phyloP scores from a whole-genome alignment of 2,329 filamentous ascomycete genomes.

The Aspergillus quadrilineatus region DNA sequence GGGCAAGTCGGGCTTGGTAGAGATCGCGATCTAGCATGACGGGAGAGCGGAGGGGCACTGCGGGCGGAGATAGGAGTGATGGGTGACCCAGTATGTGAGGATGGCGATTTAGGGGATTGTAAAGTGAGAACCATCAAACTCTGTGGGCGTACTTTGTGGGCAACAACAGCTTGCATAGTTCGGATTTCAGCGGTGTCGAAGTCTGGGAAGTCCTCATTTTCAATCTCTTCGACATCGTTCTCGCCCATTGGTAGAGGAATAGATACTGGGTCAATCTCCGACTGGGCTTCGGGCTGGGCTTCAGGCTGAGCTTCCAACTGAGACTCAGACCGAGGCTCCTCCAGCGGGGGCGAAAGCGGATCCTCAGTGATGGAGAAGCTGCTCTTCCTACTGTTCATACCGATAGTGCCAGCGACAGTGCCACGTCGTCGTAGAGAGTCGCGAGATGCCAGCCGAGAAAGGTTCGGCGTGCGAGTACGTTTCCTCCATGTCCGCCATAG shows the following conservation, averaged over 20 bases:
- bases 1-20: slow-evolving; percentile 45
- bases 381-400: slow-evolving; percentile 37
- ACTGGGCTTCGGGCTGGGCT: slow-evolving; percentile 17
- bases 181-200: slow-evolving; percentile 56
- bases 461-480: slow-evolving; percentile 46
- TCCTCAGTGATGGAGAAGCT: slow-evolving; percentile 40
- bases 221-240: slow-evolving; percentile 65
- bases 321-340: slow-evolving; percentile 18
- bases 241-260: slow-evolving; percentile 33
- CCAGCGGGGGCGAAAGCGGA: slow-evolving; percentile 11
- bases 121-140: slow-evolving; percentile 45
- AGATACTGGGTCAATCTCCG: slow-evolving; percentile 32
- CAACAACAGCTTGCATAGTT: slow-evolving; percentile 38
- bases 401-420: slow-evolving; percentile 19
- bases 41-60: slow-evolving; percentile 23
- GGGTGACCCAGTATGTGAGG: slow-evolving; percentile 27
- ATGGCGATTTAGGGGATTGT: slow-evolving; percentile 29
- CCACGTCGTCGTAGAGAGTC: slow-evolving; percentile 40
- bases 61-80: slow-evolving; percentile 24
- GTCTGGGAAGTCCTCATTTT: slow-evolving; percentile 69
- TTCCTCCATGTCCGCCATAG: slow-evolving; percentile 97
- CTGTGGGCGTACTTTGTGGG: slow-evolving; percentile 43
- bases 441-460: slow-evolving; percentile 43
- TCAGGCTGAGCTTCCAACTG: slow-evolving; percentile 21
- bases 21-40: slow-evolving; percentile 49